Evolutionary conservation across 2,329 filamentous ascomycete species (phyloP).

Genomic region (Curvularia sp.): DNA sequence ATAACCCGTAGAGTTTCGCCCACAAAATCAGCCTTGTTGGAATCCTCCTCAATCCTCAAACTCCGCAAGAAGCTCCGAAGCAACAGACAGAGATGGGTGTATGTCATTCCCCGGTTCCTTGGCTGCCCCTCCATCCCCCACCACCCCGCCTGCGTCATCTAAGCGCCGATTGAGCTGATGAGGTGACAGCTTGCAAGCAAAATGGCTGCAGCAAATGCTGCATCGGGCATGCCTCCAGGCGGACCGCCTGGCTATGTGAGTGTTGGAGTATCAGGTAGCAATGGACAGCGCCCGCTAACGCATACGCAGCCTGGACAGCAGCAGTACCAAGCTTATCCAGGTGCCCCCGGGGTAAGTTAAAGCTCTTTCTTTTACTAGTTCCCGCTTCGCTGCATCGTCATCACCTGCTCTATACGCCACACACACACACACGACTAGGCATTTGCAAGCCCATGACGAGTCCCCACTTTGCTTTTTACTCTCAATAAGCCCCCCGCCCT

Average conservation of each 20-base stretch:
- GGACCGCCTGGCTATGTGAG: constrained; percentile 62
- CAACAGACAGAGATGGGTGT: constrained; percentile 28
- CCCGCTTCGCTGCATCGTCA: constrained; percentile 46
- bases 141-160: constrained; percentile 29
- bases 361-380: constrained; percentile 31
- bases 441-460: constrained; percentile 23
- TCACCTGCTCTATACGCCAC: constrained; percentile 37
- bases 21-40: constrained; percentile 20
- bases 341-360: constrained; percentile 54
- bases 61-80: background rate
- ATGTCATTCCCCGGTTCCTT: constrained; percentile 20
- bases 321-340: constrained; percentile 65
- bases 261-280: constrained; percentile 29
- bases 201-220: constrained; percentile 54
- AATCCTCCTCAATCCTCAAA: background rate
- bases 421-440: constrained; percentile 31
- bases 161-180: constrained; percentile 37
- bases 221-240: constrained; percentile 46
- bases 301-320: constrained; percentile 53
- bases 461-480: constrained; percentile 38
- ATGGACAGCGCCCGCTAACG: constrained; percentile 33
- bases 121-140: constrained; percentile 34
- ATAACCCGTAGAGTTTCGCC: background rate
- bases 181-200: constrained; percentile 54
- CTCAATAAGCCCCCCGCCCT: constrained; percentile 30